phyloP scores from a whole-genome alignment of 2,329 filamentous ascomycete genomes.

The Fonsecaea erecta region DNA sequence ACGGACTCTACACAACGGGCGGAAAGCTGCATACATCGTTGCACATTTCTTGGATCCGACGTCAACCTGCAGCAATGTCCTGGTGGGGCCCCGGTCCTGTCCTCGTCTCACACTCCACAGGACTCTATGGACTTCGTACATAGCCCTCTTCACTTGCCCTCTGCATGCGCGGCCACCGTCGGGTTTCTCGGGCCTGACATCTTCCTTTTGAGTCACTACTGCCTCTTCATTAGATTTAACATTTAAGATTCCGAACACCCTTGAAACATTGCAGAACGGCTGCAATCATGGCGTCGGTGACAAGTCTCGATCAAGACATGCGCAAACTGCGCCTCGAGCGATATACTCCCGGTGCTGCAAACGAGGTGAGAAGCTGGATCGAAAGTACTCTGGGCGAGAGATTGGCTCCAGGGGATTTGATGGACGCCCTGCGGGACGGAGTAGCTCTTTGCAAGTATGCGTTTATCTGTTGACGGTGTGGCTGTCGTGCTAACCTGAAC shows the following conservation, averaged over 20 bases:
- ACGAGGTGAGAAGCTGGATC: constrained; percentile 84
- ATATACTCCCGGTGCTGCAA: constrained; percentile 88
- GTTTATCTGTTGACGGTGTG: neutral
- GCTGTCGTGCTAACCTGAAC: constrained; percentile 34
- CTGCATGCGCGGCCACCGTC: constrained; percentile 8
- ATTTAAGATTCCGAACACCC: neutral
- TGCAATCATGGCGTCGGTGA: constrained; percentile 80
- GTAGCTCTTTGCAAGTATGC: constrained; percentile 85
- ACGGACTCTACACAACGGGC: neutral
- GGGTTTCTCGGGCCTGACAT: neutral
- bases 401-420: constrained; percentile 73
- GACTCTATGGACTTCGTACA: neutral
- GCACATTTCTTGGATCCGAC: constrained; percentile 23
- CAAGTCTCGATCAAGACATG: constrained; percentile 93
- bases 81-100: neutral
- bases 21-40: constrained; percentile 13
- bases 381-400: constrained; percentile 76
- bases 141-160: neutral
- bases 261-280: neutral
- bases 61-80: constrained; percentile 27
- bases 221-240: neutral
- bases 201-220: constrained; percentile 1
- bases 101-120: neutral
- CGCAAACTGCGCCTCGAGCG: constrained; percentile 88
- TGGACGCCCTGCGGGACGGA: constrained; percentile 87